Evolutionary conservation across 164 flowering plant genomes (phyloP), one percentile per base, ranked within the genome.

Genomic region (Chloranthus sessilifolius): DNA sequence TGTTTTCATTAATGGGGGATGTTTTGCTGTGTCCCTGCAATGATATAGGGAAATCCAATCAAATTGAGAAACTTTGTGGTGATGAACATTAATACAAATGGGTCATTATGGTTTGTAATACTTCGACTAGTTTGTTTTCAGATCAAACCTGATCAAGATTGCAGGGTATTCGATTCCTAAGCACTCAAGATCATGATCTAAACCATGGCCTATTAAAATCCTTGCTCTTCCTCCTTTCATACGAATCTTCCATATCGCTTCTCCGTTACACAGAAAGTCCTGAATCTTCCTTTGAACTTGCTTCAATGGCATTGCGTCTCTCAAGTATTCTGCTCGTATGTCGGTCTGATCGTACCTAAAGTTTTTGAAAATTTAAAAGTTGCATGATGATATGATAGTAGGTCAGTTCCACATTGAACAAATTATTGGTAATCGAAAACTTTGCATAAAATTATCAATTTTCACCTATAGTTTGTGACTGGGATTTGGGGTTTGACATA

Each of bases 1-100:
- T 57, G 98, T 81, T 64, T 88, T 88, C 96, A 87, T 76, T 73
- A 91, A 52, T 40, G 98, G 92, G 44, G 92, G 91, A 61, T 85
- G 85, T 64, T 85, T 78, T 50, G 98, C 92, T 8, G 88, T 85
- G 53, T 83, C 95, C 77, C 95, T 87, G 67, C 12, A 44, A 19
- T 44, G 9, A 19, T 15, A 22, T 25, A 24, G 17, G 3, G n/a
- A n/a, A n/a, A n/a, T n/a, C n/a, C n/a, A n/a, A n/a, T n/a, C n/a
- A n/a, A n/a, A n/a, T n/a, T n/a, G n/a, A n/a, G n/a, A n/a, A n/a
- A n/a, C n/a, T n/a, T n/a, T n/a, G n/a, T n/a, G n/a, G n/a, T n/a
- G n/a, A n/a, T n/a, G n/a, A n/a, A n/a, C n/a, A n/a, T n/a, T n/a
- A n/a, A n/a, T n/a, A n/a, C n/a, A n/a, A n/a, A n/a, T n/a, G n/a